Percentiles rank a stretch among this genome's conserved stretches.
Evolutionary conservation across 306 rosid genomes (phyloP).

Genomic region (Gynostemma pentaphyllum): DNA sequence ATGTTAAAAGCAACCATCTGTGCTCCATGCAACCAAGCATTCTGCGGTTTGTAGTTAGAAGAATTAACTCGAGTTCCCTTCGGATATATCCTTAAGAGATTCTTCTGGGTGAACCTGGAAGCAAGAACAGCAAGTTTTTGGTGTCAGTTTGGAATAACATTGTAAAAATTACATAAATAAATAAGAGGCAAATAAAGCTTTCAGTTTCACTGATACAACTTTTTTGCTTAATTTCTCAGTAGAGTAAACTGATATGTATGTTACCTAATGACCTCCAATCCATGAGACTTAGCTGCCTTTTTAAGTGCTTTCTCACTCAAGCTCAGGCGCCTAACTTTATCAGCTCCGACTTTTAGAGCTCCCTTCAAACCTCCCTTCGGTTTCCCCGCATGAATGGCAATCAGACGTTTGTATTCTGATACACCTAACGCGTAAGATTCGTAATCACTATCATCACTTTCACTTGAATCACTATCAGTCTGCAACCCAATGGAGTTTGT

Average conservation of each 20-base stretch:
- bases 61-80: conserved; percentile 77
- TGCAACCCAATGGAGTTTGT: conserved; percentile 16
- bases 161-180: conserved; percentile 13
- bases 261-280: conserved; percentile 68
- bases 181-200: not conserved
- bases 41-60: conserved; percentile 65
- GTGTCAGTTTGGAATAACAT: not conserved
- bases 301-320: conserved; percentile 62
- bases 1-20: conserved; percentile 94
- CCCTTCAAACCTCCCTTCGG: conserved; percentile 51
- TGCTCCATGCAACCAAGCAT: conserved; percentile 91
- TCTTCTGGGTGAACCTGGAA: conserved; percentile 67
- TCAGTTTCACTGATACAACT: not conserved
- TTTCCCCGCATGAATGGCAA: conserved; percentile 89
- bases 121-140: conserved; percentile 7
- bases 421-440: conserved; percentile 34
- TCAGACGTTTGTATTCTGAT: conserved; percentile 59
- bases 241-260: not conserved
- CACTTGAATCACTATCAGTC: conserved; percentile 45
- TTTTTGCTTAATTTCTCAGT: not conserved
- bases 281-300: conserved; percentile 43
- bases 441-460: conserved; percentile 32
- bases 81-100: conserved; percentile 72
- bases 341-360: conserved; percentile 30
- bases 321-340: conserved; percentile 71